These are phyloP conservation scores for Paracamarosporium sp. DNA, from an alignment of 2,329 filamentous ascomycete species.

Conservation along the genomic window DNA sequence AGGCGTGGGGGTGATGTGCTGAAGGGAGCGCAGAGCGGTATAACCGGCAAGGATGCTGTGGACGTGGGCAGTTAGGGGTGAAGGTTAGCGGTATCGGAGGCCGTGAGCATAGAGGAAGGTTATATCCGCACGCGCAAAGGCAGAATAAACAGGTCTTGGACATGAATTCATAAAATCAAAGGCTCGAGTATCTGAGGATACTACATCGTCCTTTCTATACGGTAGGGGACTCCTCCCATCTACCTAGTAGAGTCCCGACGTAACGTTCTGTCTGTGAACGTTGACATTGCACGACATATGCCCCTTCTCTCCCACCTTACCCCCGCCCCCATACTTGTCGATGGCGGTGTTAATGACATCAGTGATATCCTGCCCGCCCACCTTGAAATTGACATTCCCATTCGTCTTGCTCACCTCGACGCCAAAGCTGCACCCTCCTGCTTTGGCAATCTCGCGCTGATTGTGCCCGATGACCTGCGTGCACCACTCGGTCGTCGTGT, in stretches of 20 bases:
- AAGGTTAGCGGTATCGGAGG: neutral
- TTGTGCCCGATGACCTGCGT: conserved; percentile 1
- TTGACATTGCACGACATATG: conserved; percentile 7
- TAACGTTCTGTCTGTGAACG: neutral
- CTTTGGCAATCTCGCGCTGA: conserved; percentile 4
- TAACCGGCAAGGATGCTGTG: too few species aligned
- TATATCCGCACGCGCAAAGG: neutral
- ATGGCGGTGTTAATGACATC: conserved; percentile 10
- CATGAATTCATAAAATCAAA: neutral
- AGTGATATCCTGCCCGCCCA: conserved; percentile 10
- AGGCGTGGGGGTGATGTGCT: too few species aligned
- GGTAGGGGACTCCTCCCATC: neutral
- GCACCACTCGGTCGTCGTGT: neutral
- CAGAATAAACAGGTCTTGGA: neutral
- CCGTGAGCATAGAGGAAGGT: neutral
- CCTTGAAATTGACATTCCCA: conserved; percentile 5
- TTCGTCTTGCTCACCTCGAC: conserved; percentile 1
- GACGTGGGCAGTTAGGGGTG: too few species aligned
- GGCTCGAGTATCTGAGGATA: neutral
- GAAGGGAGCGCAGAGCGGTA: too few species aligned
- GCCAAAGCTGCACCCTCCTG: conserved; percentile 2
- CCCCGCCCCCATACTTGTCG: conserved; percentile 6
- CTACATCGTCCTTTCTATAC: neutral
- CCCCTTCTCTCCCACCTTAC: conserved; percentile 8
- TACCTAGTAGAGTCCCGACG: neutral